Evolutionary conservation across 1,284 basidiomycete genomes (phyloP), one percentile per base, ranked within the genome.

Genomic region (Ceratobasidium sp.): DNA sequence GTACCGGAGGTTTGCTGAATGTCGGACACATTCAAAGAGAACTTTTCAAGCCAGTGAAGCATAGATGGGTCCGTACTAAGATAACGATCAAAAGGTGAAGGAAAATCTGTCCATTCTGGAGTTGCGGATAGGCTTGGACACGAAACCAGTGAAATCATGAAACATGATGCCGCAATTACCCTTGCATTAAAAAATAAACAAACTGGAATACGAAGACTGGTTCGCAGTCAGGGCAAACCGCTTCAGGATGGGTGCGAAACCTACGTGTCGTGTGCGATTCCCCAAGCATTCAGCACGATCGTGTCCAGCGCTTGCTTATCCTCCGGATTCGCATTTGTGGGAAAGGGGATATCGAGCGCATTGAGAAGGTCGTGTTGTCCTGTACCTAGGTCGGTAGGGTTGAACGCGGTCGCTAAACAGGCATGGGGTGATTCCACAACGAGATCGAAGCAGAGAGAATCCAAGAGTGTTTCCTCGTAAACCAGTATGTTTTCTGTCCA

Each of bases 371-470:
- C 84, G 47, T 69, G 47, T 43, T 69, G 58, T 74, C 73, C 20
- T 76, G 56, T 7, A 17, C 69, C 64, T 15, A 56, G 38, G 50
- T 42, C 40, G 52, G 27, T 22, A 17, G 64, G 74, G 74, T 27
- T 62, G 75, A 88, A 89, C 22, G 89, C 80, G 74, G 87, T 87
- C 49, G 87, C 86, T 45, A 95, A 80, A 56, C 89, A 83, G 27
- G 87, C 85, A 75, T 95, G 94, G 22, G 94, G 92, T 73, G 88
- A 93, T 71, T 88, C 87, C 22, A 95, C 87, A 38, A 89, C 85
- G 76, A 96, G 90, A 78, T 97, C 95, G 76, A 97, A 97, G 80
- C 94, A 96, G 3, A 97, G 82, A 0, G 92, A 90, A 75, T 95
- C 94, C 6, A 97, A 82, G 0, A 95, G 82, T 22, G 88, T 85